A percentile compares a stretch with the other conserved stretches of the same genome.
These are phyloP conservation scores for Pseudoneurospora amorphoporcata DNA, from an alignment of 495 filamentous ascomycete genomes.

Conservation along the genomic window DNA sequence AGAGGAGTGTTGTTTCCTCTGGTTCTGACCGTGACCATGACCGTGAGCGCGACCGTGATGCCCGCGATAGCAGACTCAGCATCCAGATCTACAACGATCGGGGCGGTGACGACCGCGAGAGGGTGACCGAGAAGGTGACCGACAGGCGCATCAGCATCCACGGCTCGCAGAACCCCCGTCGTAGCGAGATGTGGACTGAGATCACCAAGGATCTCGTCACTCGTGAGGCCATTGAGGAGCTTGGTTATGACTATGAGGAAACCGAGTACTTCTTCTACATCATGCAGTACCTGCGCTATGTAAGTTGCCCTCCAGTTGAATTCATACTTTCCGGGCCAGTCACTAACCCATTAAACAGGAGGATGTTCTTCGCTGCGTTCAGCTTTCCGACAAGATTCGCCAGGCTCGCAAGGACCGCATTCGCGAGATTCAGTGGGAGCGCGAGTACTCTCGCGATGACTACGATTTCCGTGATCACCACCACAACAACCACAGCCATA, in stretches of 20 bases:
- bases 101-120: slow-evolving; percentile 28
- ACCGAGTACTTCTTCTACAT: slow-evolving; percentile 85
- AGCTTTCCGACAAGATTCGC: slow-evolving; percentile 74
- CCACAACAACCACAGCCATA: slow-evolving; percentile 17
- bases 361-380: slow-evolving; percentile 74
- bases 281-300: slow-evolving; percentile 80
- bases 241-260: slow-evolving; percentile 88
- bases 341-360: slow-evolving; percentile 45
- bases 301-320: slow-evolving; percentile 36
- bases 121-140: slow-evolving; percentile 35
- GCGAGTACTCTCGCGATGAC: slow-evolving; percentile 45
- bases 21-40: slow-evolving; percentile 20
- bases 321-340: not conserved
- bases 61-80: slow-evolving; percentile 24
- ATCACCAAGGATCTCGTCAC: slow-evolving; percentile 90
- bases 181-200: slow-evolving; percentile 85
- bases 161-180: slow-evolving; percentile 27
- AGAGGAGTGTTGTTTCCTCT: slow-evolving; percentile 16
- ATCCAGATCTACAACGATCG: slow-evolving; percentile 33
- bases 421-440: slow-evolving; percentile 72
- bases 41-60: slow-evolving; percentile 26
- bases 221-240: slow-evolving; percentile 73
- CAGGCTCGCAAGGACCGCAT: slow-evolving; percentile 63
- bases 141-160: slow-evolving; percentile 35
- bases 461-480: slow-evolving; percentile 50